Evolutionary conservation across 2,329 filamentous ascomycete species (phyloP), one percentile per base, ranked within the genome.

Genomic region (Phyllosticta paracitricarpa): DNA sequence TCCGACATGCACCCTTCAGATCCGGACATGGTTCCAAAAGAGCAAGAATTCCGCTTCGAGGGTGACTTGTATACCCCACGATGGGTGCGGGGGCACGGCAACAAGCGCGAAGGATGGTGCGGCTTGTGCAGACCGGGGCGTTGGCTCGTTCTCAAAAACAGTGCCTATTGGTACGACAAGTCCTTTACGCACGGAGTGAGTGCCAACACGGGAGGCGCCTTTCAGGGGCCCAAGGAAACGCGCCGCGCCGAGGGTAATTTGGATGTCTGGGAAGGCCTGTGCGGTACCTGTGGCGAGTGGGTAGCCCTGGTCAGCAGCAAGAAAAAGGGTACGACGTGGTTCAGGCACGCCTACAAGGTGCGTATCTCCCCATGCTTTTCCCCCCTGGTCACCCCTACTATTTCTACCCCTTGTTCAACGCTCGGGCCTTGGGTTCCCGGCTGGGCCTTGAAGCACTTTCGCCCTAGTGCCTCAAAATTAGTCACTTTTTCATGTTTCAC

Each of bases 281-380:
- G 89, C 69, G 84, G 87, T 57, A 87, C 84, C 70, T 92, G 89
- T 75, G 87, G 86, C 66, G 87, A 91, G 64, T 92, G 89, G 89
- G 87, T 92, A 66, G 85, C 87, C 12, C 78, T 92, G 40, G 88
- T 91, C 52, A 92, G 88, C 76, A 91, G 86, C 72, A 93, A 93
- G 77, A 93, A 93, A 79, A 92, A 93, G 77, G 89, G 89, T n/a
- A 95, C 89, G 0, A 92, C 89, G 3, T 95, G 89, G 89, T 95
- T 93, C 74, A 81, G 90, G 66, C 90, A 95, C 74, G 89, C 89
- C 55, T 94, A 94, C 78, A 94, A 93, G 82, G 88, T 89, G 74
- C 40, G 40, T n/a, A 48, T 48, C 14, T 48, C 40, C 17, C 40
- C 40, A 48, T 48, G 3, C 17, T 48, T n/a, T 22, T 22, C n/a